phyloP scores from a whole-genome alignment of 1,284 basidiomycete genomes.

The Irpex rosettiformis region DNA sequence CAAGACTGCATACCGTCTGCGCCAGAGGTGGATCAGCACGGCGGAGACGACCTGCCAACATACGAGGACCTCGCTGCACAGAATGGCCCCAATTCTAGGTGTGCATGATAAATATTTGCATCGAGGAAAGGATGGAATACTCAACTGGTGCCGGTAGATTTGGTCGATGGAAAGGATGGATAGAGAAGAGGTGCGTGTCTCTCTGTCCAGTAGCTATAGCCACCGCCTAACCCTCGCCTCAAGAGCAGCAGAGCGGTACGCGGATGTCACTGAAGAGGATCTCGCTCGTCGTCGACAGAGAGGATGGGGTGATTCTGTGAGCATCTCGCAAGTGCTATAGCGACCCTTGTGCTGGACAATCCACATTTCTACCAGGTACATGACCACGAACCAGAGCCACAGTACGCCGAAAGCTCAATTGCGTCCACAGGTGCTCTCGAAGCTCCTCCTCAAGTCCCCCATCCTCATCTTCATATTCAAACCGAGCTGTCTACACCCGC shows the following conservation, averaged over 20 bases:
- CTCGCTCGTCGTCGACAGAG: conserved; percentile 51
- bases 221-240: background rate
- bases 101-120: conserved; percentile 5
- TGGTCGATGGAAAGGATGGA: conserved; percentile 80
- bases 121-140: background rate
- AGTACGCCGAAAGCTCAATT: conserved; percentile 7
- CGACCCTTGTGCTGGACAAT: background rate
- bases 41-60: conserved; percentile 62
- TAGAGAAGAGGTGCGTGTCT: conserved; percentile 68
- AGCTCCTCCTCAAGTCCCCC: conserved; percentile 13
- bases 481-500: conserved; percentile 36
- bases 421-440: conserved; percentile 13
- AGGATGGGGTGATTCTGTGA: conserved; percentile 59
- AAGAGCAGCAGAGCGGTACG: conserved; percentile 79
- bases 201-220: background rate
- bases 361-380: conserved; percentile 1
- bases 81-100: conserved; percentile 76
- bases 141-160: conserved; percentile 46
- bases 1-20: conserved; percentile 20
- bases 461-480: conserved; percentile 39
- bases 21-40: conserved; percentile 57
- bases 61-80: conserved; percentile 73
- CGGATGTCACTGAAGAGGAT: conserved; percentile 58
- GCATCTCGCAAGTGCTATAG: conserved; percentile 8
- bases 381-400: conserved; percentile 4